phyloP scores from a whole-genome alignment of 805 yeast species.

The Saccharomycopsis guyanensis region DNA sequence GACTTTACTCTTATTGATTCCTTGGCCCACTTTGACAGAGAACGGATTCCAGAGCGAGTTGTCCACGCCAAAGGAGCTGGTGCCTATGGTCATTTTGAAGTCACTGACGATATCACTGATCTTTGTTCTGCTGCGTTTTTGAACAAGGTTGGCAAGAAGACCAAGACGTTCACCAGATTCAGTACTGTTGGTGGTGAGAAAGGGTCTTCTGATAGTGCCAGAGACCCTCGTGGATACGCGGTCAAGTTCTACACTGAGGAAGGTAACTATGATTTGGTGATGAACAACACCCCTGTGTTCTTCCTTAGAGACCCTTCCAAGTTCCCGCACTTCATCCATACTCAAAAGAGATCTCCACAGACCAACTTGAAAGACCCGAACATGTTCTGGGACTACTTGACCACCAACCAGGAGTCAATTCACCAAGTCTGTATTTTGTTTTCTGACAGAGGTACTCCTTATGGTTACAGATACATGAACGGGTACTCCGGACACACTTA shows the following conservation, averaged over 20 bases:
- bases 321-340: constrained; percentile 83
- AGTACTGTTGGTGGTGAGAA: constrained; percentile 66
- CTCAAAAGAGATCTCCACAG: constrained; percentile 68
- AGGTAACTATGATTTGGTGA: constrained; percentile 66
- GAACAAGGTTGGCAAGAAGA: constrained; percentile 69
- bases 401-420: constrained; percentile 62
- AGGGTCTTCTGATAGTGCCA: constrained; percentile 57
- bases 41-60: constrained; percentile 86
- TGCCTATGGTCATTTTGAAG: constrained; percentile 81
- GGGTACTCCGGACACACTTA: constrained; percentile 83
- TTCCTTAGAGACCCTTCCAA: constrained; percentile 76
- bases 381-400: constrained; percentile 80
- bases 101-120: constrained; percentile 77
- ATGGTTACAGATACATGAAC: constrained; percentile 67
- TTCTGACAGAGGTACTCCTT: constrained; percentile 79
- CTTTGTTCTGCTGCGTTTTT: constrained; percentile 64
- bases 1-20: constrained; percentile 77
- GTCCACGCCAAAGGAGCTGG: constrained; percentile 94
- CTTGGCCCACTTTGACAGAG: constrained; percentile 82
- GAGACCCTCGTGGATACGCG: constrained; percentile 67
- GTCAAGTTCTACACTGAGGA: constrained; percentile 60
- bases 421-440: constrained; percentile 72
- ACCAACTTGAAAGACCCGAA: constrained; percentile 71
- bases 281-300: constrained; percentile 70
- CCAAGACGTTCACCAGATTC: constrained; percentile 61